These are phyloP conservation scores for Medicago ruthenica DNA, from an alignment of 306 rosid species.

Conservation along the genomic window DNA sequence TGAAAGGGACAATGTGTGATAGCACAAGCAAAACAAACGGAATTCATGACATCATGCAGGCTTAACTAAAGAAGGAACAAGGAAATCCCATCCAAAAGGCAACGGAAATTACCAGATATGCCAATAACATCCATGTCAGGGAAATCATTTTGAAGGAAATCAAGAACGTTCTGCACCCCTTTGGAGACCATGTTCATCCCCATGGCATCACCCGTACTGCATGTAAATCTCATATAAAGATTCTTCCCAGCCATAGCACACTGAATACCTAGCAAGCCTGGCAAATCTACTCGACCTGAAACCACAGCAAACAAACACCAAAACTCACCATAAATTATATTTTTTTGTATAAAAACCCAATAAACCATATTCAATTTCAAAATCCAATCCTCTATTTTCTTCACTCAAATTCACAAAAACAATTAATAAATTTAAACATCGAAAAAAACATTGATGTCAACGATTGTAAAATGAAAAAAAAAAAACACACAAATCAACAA, in stretches of 20 bases:
- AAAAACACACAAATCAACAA: neutral
- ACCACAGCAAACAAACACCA: constrained; percentile 15
- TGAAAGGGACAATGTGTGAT: neutral
- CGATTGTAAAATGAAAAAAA: neutral
- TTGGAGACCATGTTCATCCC: constrained; percentile 93
- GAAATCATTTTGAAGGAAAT: constrained; percentile 70
- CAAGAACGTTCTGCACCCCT: constrained; percentile 83
- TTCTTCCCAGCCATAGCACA: constrained; percentile 76
- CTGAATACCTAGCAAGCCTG: constrained; percentile 64
- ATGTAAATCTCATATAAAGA: constrained; percentile 62
- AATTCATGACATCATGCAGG: constrained; percentile 24
- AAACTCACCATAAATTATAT: constrained; percentile 5
- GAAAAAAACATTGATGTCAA: constrained; percentile 16
- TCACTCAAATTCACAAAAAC: neutral
- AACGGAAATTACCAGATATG: constrained; percentile 62
- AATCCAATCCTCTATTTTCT: neutral
- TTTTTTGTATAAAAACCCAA: neutral
- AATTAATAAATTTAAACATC: constrained; percentile 7
- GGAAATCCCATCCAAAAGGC: constrained; percentile 18
- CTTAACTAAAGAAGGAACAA: constrained; percentile 10
- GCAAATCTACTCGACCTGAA: constrained; percentile 78
- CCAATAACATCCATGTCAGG: constrained; percentile 88
- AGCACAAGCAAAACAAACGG: neutral
- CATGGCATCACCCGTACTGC: constrained; percentile 91
- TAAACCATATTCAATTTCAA: constrained; percentile 8